Base-by-base conservation (phyloP, 2,329 filamentous ascomycete species). In the Verticillium alfalfae region DNA sequence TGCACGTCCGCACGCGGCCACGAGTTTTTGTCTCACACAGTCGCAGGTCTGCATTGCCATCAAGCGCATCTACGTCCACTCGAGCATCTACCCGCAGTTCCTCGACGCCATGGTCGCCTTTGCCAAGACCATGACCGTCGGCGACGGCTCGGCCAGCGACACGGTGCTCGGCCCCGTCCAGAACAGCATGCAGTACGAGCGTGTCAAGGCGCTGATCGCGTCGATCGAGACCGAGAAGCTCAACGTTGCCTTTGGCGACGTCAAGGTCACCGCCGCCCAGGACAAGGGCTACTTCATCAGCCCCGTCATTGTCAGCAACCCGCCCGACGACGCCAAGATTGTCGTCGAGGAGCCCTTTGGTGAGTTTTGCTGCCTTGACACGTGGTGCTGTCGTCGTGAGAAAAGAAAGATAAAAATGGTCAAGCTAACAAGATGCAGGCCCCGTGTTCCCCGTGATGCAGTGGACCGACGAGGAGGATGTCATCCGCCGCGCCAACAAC, bases 161-260 rank as follows among this genome's bases (percentile, higher is more conserved):
- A 65, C 60, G 3, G 59, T 64, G n/a, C 59, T 86, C 61, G 83
- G 85, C 0, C 88, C 88, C 0, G 73, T 90, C 2, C 85, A 87
- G 63, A 90, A 90, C 72, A 73, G 79, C 66, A 82, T 86, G 80
- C 88, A 90, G 71, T 90, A 81, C 68, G 82, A 88, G 57, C 64
- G 54, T 55, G 60, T 65, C 64, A 65, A 60, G 64, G 62, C 59
- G 16, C 59, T 65, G 2, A 62, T 65, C 56, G 60, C 58, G 38
- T 62, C 63, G 26, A 64, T 65, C 2, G 63, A 65, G 39, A 31
- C 60, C 55, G 60, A 63, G 60, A 60, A 64, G 60, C 62, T 62
- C 55, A 64, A 65, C 58, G n/a, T 65, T 34, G 62, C 59, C 26
- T 49, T 41, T 34, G 38, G 26, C 38, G 55, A 57, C 55, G 34